Conservation (phyloP, 805 yeast genomes). For the Wickerhamomyces queroliae region DNA sequence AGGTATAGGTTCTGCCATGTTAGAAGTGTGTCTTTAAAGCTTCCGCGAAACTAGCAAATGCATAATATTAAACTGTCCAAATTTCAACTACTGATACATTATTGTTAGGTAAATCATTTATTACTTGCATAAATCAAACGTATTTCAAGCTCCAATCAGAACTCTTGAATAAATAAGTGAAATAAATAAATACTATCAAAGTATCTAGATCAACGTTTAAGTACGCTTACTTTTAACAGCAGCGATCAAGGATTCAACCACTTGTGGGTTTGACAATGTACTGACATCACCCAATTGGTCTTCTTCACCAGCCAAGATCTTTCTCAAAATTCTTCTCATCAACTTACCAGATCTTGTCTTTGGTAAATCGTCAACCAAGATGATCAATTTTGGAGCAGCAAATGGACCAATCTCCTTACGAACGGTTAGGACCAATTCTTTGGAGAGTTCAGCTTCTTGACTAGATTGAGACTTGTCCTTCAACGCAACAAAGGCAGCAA, state of each 20-base stretch:
- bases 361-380: conserved; percentile 72
- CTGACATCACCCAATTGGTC: conserved; percentile 79
- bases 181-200: background rate
- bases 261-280: conserved; percentile 71
- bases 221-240: conserved; percentile 31
- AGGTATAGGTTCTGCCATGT: no score
- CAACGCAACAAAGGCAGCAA: conserved; percentile 74
- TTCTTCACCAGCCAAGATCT: conserved; percentile 67
- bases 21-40: no score
- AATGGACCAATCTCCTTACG: conserved; percentile 81
- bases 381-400: conserved; percentile 76
- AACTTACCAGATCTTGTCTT: conserved; percentile 85
- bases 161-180: conserved; percentile 1
- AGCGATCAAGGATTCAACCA: conserved; percentile 61
- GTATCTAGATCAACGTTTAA: background rate
- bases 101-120: background rate
- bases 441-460: conserved; percentile 37
- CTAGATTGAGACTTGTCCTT: conserved; percentile 36
- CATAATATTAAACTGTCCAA: background rate
- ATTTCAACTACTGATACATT: no score
- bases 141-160: no score
- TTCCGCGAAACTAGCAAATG: no score
- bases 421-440: conserved; percentile 61
- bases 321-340: conserved; percentile 81
- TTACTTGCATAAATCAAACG: no score